Conservation (phyloP, 805 yeast genomes). For the Hanseniaspora clermontiae region DNA sequence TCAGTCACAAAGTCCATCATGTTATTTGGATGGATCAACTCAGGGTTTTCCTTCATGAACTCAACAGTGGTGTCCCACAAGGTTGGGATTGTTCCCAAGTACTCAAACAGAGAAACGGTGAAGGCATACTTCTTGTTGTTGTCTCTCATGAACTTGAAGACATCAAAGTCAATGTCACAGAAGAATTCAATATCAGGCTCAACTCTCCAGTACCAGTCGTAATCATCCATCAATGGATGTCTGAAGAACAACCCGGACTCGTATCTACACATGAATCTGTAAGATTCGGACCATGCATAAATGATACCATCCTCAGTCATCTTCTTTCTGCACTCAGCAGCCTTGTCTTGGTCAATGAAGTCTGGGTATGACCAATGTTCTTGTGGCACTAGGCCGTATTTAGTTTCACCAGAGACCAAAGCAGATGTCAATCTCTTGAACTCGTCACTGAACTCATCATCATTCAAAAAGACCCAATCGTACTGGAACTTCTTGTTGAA, state of each 20-base stretch:
- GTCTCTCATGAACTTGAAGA: constrained; percentile 71
- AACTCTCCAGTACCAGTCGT: constrained; percentile 88
- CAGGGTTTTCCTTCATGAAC: constrained; percentile 49
- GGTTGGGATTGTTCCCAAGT: constrained; percentile 56
- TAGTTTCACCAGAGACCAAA: constrained; percentile 61
- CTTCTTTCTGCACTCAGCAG: constrained; percentile 42
- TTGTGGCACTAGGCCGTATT: constrained; percentile 67
- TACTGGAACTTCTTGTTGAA: constrained; percentile 71
- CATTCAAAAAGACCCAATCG: constrained; percentile 93
- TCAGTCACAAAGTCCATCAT: constrained; percentile 58
- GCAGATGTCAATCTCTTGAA: constrained; percentile 57
- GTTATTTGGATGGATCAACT: constrained; percentile 47
- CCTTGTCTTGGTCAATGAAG: constrained; percentile 62
- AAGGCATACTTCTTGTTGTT: constrained; percentile 63
- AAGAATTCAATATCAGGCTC: constrained; percentile 72
- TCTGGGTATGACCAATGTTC: constrained; percentile 83
- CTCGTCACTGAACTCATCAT: constrained; percentile 69
- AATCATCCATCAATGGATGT: constrained; percentile 61
- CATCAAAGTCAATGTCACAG: constrained; percentile 73
- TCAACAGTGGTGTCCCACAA: constrained; percentile 60
- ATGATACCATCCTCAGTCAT: constrained; percentile 43
- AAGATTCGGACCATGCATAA: constrained; percentile 54
- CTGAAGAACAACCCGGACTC: constrained; percentile 83
- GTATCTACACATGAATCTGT: constrained; percentile 85
- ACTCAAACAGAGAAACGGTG: constrained; percentile 69